A percentile compares a stretch with the other conserved stretches of the same genome.
These are phyloP conservation scores for Ogataea kodamae DNA, from an alignment of 805 yeast genomes.

Conservation along the genomic window DNA sequence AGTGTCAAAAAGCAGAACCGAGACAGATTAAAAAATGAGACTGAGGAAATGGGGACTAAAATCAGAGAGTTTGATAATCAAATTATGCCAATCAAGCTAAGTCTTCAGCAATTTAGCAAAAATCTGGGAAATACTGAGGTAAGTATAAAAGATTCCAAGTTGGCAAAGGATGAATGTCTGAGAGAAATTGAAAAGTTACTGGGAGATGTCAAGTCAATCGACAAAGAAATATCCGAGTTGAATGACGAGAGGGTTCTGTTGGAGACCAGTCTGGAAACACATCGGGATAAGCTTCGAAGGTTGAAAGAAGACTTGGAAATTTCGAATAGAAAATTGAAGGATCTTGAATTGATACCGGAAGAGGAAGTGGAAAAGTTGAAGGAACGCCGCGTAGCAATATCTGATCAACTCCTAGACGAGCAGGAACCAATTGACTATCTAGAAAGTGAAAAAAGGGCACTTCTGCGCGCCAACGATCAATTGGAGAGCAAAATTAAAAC, in stretches of 20 bases:
- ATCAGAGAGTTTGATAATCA: conserved; percentile 23
- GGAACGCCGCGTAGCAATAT: conserved; percentile 25
- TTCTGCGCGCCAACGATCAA: conserved; percentile 14
- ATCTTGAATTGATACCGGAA: conserved; percentile 14
- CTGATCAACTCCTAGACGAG: conserved; percentile 20
- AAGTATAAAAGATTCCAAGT: conserved; percentile 9
- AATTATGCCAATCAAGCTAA: conserved; percentile 21
- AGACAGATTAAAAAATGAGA: conserved; percentile 24
- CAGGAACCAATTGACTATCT: conserved; percentile 18
- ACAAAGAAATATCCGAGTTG: conserved; percentile 29
- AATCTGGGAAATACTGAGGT: conserved; percentile 20
- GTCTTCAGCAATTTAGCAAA: conserved; percentile 14
- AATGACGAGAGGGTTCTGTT: conserved; percentile 33
- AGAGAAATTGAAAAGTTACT: conserved; percentile 3
- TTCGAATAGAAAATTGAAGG: conserved; percentile 12
- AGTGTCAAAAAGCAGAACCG: conserved; percentile 36
- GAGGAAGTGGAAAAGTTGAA: conserved; percentile 24
- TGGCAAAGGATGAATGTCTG: conserved; percentile 10
- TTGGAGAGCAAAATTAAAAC: conserved; percentile 18
- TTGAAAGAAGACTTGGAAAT: conserved; percentile 22
- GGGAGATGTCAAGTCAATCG: conserved; percentile 18
- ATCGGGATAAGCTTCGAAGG: conserved; percentile 32
- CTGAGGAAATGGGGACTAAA: conserved; percentile 25
- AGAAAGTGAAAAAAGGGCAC: conserved; percentile 15
- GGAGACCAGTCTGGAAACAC: conserved; percentile 36